Percentiles rank a stretch among this genome's conserved stretches.
phyloP scores from a whole-genome alignment of 2,329 filamentous ascomycete species.

The Immersiporthe knoxdaviesiana region DNA sequence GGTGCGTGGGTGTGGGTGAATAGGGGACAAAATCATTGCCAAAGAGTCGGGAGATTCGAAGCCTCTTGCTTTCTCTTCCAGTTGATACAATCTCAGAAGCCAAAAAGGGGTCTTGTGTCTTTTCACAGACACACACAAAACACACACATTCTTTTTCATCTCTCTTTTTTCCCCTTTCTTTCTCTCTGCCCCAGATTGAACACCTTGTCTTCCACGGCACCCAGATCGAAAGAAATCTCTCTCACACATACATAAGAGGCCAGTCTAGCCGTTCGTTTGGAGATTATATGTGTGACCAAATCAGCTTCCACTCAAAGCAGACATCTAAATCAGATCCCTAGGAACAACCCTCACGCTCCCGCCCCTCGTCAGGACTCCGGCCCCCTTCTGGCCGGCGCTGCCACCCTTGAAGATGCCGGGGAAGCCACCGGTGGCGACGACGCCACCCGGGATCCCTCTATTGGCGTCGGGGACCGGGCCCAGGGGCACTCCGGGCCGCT shows the following conservation, averaged over 20 bases:
- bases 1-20: too few relatives aligned
- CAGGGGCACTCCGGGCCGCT: conserved; percentile 38
- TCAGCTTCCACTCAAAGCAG: background rate
- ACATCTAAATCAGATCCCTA: background rate
- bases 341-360: conserved; percentile 11
- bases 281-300: background rate
- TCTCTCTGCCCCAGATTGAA: background rate
- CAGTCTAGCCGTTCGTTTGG: background rate
- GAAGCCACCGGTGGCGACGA: conserved; percentile 39
- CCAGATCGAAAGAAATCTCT: background rate
- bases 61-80: background rate
- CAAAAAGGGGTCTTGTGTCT: background rate
- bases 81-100: background rate
- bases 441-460: conserved; percentile 50
- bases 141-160: background rate
- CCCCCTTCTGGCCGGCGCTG: conserved; percentile 6
- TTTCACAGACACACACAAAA: background rate
- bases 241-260: too few relatives aligned
- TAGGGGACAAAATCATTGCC: background rate
- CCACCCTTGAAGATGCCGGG: conserved; percentile 39
- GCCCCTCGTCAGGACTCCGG: background rate
- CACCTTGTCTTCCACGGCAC: background rate
- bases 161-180: too few relatives aligned
- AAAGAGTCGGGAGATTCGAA: background rate
- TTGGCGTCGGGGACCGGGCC: conserved; percentile 51